Conservation (phyloP, 2,329 filamentous ascomycete genomes). For the Conoideocrella luteorostrata region DNA sequence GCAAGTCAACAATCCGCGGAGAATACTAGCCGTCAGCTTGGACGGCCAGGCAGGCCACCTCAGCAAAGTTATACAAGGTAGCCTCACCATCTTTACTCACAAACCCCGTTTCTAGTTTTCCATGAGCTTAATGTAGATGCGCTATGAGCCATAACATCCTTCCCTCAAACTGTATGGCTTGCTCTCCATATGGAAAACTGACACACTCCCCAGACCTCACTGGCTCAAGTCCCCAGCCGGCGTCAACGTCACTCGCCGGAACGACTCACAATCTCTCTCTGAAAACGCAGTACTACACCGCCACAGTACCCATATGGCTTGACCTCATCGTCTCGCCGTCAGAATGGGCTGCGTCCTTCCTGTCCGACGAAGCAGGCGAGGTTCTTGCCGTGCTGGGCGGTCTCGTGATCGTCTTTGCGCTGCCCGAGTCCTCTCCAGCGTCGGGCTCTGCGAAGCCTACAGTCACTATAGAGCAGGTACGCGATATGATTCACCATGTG, state of each 20-base stretch:
- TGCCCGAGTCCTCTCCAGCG: conserved; percentile 14
- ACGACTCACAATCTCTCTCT: conserved; percentile 50
- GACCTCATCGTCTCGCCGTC: conserved; percentile 47
- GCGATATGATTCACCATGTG: conserved; percentile 43
- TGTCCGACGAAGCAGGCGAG: conserved; percentile 54
- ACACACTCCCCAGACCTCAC: conserved; percentile 43
- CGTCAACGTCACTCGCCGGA: conserved; percentile 45
- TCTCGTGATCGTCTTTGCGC: conserved; percentile 39
- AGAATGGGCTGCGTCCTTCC: conserved; percentile 54
- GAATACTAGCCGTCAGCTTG: conserved; percentile 52
- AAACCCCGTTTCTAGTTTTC: no score
- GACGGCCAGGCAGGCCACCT: conserved; percentile 40
- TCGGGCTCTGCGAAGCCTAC: conserved; percentile 9
- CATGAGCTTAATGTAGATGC: no score
- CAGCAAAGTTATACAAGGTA: conserved; percentile 49
- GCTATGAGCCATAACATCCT: no score
- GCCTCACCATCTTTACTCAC: no score
- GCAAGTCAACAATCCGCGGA: conserved; percentile 27
- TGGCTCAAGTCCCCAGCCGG: conserved; percentile 34
- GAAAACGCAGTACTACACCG: conserved; percentile 55
- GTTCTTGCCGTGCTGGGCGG: conserved; percentile 56
- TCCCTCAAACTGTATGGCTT: no score
- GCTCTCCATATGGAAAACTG: conserved; percentile 1
- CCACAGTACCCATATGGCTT: conserved; percentile 59
- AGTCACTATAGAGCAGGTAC: conserved; percentile 14